Percentiles rank a stretch among this genome's conserved stretches.
These are phyloP conservation scores for Combretum micranthum DNA, from an alignment of 345 rosid genomes.

Conservation along the genomic window DNA sequence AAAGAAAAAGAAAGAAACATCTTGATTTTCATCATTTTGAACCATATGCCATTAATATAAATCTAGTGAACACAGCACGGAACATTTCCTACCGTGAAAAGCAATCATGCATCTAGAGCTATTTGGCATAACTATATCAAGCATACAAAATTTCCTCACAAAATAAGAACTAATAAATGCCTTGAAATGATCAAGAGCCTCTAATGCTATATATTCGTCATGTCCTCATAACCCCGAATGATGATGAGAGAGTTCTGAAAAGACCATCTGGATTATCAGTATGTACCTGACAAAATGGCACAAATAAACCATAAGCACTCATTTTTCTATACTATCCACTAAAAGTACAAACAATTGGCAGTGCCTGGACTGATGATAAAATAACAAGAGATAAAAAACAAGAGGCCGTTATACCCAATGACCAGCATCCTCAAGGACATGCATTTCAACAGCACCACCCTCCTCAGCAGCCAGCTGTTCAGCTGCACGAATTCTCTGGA, in stretches of 20 bases:
- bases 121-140: no score
- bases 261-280: conserved; percentile 95
- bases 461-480: conserved; percentile 82
- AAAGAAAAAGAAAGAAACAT: no score
- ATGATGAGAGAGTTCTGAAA: conserved; percentile 75
- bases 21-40: no score
- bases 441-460: conserved; percentile 93
- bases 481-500: conserved; percentile 85
- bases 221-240: conserved; percentile 36
- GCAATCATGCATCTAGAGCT: no score
- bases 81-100: no score
- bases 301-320: not conserved
- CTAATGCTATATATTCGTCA: no score
- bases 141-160: no score
- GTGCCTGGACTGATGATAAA: no score
- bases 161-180: no score
- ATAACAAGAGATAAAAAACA: conserved; percentile 7
- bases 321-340: not conserved
- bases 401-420: conserved; percentile 60
- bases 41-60: no score
- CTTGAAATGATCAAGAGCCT: no score
- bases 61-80: no score
- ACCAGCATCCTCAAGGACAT: conserved; percentile 95
- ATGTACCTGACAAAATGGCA: conserved; percentile 49
- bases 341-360: not conserved